A percentile compares a stretch with the other conserved stretches of the same genome.
phyloP scores from a whole-genome alignment of 768 basidiomycete genomes.

The Boletus reticulatus region DNA sequence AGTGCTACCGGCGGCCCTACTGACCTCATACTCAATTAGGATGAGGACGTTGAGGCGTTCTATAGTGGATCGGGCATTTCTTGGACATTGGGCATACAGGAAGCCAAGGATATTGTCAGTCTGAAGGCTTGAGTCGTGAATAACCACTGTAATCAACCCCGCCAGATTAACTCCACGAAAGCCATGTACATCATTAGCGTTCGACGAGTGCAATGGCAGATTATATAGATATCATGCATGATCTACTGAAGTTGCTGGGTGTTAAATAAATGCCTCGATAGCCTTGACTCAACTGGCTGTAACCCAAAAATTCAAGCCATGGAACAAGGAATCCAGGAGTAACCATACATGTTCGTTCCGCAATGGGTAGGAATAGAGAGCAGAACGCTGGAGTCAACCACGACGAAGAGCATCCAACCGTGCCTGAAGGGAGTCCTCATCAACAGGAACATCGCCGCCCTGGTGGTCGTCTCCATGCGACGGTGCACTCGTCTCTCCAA shows the following conservation, averaged over 20 bases:
- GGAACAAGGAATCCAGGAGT: not conserved
- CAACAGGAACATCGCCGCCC: slow-evolving; percentile 48
- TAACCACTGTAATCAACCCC: not conserved
- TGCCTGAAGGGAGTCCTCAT: slow-evolving; percentile 93
- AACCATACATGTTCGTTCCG: slow-evolving; percentile 7
- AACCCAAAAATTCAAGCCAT: not conserved
- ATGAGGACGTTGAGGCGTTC: slow-evolving; percentile 93
- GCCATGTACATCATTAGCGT: not conserved
- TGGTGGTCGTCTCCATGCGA: slow-evolving; percentile 38
- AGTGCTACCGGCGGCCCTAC: not conserved
- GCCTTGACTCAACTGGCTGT: not conserved
- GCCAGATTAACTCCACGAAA: too few species aligned
- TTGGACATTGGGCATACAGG: slow-evolving; percentile 78
- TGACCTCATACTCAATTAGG: slow-evolving; percentile 43
- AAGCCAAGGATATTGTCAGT: slow-evolving; percentile 67
- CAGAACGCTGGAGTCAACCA: slow-evolving; percentile 39
- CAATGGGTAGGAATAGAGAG: slow-evolving; percentile 3
- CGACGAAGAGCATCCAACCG: slow-evolving; percentile 86
- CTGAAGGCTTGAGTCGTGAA: slow-evolving; percentile 43
- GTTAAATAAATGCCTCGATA: not conserved
- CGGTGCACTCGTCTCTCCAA: slow-evolving; percentile 57
- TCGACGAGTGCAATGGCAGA: not conserved
- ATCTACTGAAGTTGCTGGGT: not conserved
- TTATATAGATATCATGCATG: not conserved
- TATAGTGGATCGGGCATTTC: slow-evolving; percentile 90